A percentile compares a stretch with the other conserved stretches of the same genome.
phyloP scores from a whole-genome alignment of 768 basidiomycete species.

The Suillus weaverae region DNA sequence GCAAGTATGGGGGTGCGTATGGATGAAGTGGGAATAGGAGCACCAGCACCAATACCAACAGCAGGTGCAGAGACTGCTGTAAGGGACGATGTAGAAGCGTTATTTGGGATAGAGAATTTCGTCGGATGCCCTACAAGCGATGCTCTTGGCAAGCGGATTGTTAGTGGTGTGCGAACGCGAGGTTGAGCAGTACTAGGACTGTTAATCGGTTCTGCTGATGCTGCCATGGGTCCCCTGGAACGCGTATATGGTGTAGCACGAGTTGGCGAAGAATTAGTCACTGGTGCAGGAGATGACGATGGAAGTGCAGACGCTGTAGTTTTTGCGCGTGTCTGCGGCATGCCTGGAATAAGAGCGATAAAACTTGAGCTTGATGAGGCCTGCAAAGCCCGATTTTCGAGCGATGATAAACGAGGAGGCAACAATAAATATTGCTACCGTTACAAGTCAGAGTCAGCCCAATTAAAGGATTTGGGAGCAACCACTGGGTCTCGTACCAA shows the following conservation, averaged over 20 bases:
- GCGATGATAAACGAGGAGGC: neutral
- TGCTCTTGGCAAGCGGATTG: slow-evolving; percentile 3
- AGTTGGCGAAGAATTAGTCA: neutral
- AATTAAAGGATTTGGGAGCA: neutral
- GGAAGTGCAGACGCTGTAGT: neutral
- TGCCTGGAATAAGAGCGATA: neutral
- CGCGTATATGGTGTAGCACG: neutral
- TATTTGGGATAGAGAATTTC: neutral
- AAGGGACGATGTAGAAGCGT: neutral
- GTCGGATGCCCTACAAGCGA: neutral
- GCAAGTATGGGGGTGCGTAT: neutral
- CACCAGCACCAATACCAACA: neutral
- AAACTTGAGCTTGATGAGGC: neutral
- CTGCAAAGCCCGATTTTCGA: neutral
- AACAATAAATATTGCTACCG: neutral
- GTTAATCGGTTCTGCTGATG: neutral
- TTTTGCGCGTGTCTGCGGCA: neutral
- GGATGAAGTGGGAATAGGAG: neutral
- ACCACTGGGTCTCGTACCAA: neutral
- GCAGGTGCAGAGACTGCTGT: neutral
- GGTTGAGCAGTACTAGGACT: neutral
- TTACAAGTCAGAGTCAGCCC: neutral
- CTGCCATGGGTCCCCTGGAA: neutral
- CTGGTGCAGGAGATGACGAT: neutral
- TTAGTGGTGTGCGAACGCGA: neutral